Base-by-base conservation (phyloP, 1,284 basidiomycete genomes). In the Fomitopsis betulina region DNA sequence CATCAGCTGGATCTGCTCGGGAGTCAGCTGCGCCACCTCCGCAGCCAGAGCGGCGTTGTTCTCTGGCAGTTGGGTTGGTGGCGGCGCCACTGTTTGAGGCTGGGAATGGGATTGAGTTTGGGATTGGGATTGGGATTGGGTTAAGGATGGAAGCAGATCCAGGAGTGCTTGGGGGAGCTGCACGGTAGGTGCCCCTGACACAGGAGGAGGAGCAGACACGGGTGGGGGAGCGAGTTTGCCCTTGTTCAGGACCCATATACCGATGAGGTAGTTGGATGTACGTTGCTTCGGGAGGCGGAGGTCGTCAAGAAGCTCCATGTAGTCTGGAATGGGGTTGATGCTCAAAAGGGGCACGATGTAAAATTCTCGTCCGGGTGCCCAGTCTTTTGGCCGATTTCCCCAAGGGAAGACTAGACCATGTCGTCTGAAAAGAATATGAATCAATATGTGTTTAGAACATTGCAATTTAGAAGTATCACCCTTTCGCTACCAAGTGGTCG, bases 321-420 rank as follows among this genome's bases (percentile, higher is more conserved):
- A 94, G 59, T 96, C 93, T 0, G 94, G 95, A 0, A 93, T 73
- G 0, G 87, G 77, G 53, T 90, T 83, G 27, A 75, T 77, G 15
- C 89, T 80, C 19, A 81, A 76, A 6, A 97, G 73, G 1, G 95
- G 95, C 21, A 96, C 82, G 59, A 96, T 82, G 68, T 98, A 98
- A 35, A 96, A 74, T 70, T 98, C 95, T 62, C 89, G 87, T 32
- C 93, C 91, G 19, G 88, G 89, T 60, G 84, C 81, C 61, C 83
- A 73, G 6, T 93, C 89, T 62, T 88, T 86, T 8, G 85, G 85
- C 33, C 80, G 80, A 55, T 76, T 78, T 5, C 89, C 89, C 87
- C 93, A 94, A 12, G 93, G 94, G 62, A 93, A 92, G 38, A 92
- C 83, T 13, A 95, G 79, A 9, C 89, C 93, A 71, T 95, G 91